phyloP scores from a whole-genome alignment of 148 eudicot genomes.

The Amaranthus palmeri region DNA sequence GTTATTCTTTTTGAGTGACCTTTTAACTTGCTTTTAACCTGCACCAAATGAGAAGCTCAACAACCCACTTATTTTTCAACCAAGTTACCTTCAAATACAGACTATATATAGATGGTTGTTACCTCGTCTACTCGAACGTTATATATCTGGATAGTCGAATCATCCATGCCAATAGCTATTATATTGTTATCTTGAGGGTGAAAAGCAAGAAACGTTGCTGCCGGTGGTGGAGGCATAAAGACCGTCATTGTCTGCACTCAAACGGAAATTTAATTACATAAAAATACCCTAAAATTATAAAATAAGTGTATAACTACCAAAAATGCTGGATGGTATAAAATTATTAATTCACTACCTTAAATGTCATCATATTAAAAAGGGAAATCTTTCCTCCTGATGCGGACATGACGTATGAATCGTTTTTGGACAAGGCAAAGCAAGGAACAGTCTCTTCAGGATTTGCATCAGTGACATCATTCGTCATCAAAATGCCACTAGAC shows the following conservation, averaged over 20 bases:
- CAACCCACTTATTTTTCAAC: neutral
- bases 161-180: slow-evolving; percentile 96
- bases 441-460: slow-evolving; percentile 68
- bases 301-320: neutral
- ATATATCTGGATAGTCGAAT: slow-evolving; percentile 83
- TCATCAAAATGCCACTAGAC: slow-evolving; percentile 74
- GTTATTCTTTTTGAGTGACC: slow-evolving; percentile 88
- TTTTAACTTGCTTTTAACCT: slow-evolving; percentile 83
- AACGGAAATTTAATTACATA: neutral
- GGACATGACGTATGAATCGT: slow-evolving; percentile 90
- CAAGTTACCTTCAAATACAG: neutral
- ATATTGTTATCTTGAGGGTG: slow-evolving; percentile 96
- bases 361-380: slow-evolving; percentile 84
- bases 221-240: slow-evolving; percentile 90
- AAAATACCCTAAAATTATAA: neutral
- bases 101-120: slow-evolving; percentile 4
- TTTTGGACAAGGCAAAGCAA: slow-evolving; percentile 91
- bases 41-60: slow-evolving; percentile 13
- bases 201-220: slow-evolving; percentile 87
- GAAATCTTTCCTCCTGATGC: slow-evolving; percentile 87
- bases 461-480: slow-evolving; percentile 64
- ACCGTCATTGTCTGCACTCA: slow-evolving; percentile 82
- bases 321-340: neutral
- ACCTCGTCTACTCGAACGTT: slow-evolving; percentile 94
- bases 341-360: slow-evolving; percentile 48